Evolutionary conservation across 257 asterid species (phyloP), one percentile per base, ranked within the genome.

Genomic region (Rauvolfia tetraphylla): DNA sequence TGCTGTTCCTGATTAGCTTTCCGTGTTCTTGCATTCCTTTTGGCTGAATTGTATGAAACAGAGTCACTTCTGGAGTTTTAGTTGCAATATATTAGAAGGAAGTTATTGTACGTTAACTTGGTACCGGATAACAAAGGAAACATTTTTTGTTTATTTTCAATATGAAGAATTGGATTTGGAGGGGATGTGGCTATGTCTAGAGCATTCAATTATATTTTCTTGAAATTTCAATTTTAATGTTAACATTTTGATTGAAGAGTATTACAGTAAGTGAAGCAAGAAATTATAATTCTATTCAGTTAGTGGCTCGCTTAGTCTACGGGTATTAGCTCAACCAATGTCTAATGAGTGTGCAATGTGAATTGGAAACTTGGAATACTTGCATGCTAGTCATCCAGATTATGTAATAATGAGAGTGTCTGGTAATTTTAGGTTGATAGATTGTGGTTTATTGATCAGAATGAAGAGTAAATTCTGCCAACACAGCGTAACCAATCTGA

Each of bases 101-200:
- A 58, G 15, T 1, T 11, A 10, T 59, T 53, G 27, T 59, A 59
- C 2, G 23, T 17, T n/a, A 25, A 17, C n/a, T n/a, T 27, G 59
- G 59, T 18, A 54, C 3, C 20, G 20, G 59, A 18, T 15, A 51
- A 51, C 23, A 56, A n/a, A 56, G 6, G 63, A 5, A n/a, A 23
- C 23, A 14, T 73, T 27, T 75, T 57, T 34, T 69, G 61, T 29
- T 38, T 25, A 56, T 41, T 63, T 33, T 10, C n/a, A 38, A 56
- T 66, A 4, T 72, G 51, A 68, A 68, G 23, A 3, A 5, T 56
- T 76, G 79, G 46, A 68, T 56, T 20, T 51, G 54, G 34, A 14
- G 18, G 48, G 25, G 48, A 2, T 61, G 27, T 68, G 8, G 75
- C 13, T 53, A 18, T 12, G 0, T 23, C 0, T 1, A 9, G 9